Evolutionary conservation across 352 stramenopile genomes (phyloP).

Genomic region (Pythium phragmiticola): DNA sequence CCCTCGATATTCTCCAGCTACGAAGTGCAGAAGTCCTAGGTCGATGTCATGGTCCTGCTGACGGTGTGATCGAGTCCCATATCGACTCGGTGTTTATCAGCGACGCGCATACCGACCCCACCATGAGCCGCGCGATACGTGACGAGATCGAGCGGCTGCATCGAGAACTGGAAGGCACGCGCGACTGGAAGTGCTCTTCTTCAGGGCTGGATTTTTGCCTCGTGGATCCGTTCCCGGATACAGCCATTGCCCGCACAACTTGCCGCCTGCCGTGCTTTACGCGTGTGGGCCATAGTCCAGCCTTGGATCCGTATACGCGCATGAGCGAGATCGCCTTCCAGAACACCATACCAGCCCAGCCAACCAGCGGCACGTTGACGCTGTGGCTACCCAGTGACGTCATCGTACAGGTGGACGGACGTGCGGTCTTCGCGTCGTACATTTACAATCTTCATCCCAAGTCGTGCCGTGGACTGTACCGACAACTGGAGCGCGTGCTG

Average conservation of each 20-base stretch:
- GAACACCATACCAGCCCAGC: background rate
- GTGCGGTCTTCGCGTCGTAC: conserved; percentile 9
- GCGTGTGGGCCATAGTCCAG: background rate
- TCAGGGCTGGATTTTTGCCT: background rate
- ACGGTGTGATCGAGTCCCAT: background rate
- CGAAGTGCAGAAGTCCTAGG: background rate
- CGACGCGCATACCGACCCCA: background rate
- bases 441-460: conserved; percentile 17
- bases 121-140: background rate
- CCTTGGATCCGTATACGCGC: conserved; percentile 7
- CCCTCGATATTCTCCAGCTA: background rate
- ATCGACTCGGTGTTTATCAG: conserved; percentile 1
- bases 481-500: background rate
- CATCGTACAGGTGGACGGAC: background rate
- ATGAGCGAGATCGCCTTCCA: conserved; percentile 16
- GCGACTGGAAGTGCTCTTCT: background rate
- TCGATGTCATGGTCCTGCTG: background rate
- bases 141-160: background rate
- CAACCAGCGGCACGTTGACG: too few relatives aligned
- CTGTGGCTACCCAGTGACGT: conserved; percentile 16
- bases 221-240: background rate
- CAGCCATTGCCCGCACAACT: background rate
- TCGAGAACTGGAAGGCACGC: background rate
- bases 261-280: conserved; percentile 8
- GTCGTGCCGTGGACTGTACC: conserved; percentile 1